Evolutionary conservation across 352 stramenopile genomes (phyloP).

Genomic region (Discostella stelligera): DNA sequence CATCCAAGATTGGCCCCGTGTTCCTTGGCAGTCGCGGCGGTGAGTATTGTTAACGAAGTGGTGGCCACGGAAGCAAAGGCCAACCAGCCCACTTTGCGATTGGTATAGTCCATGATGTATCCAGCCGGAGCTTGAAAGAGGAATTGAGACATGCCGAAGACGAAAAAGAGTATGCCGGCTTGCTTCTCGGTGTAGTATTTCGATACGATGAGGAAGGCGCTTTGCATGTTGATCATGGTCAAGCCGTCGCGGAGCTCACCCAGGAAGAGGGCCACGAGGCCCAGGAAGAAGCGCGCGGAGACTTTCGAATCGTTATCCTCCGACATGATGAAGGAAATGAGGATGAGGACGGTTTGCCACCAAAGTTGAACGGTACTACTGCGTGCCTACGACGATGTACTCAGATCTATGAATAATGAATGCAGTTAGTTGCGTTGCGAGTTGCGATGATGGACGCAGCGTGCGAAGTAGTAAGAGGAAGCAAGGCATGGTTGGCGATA

Average conservation of each 20-base stretch:
- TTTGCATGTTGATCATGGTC: slow-evolving; percentile 83
- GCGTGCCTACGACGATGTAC: background rate
- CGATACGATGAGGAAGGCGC: slow-evolving; percentile 76
- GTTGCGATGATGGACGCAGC: no score
- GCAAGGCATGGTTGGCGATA: no score
- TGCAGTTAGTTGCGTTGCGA: no score
- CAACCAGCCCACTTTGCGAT: slow-evolving; percentile 72
- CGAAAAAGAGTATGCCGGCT: slow-evolving; percentile 80
- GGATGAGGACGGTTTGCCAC: no score
- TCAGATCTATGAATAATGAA: no score
- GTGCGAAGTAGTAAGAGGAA: no score
- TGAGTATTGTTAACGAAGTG: slow-evolving; percentile 65
- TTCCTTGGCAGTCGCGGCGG: slow-evolving; percentile 66
- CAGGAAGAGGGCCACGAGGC: slow-evolving; percentile 75
- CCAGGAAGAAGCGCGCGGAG: slow-evolving; percentile 38
- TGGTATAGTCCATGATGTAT: slow-evolving; percentile 80
- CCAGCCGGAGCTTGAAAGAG: slow-evolving; percentile 77
- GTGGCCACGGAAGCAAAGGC: slow-evolving; percentile 59
- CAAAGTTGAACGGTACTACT: no score
- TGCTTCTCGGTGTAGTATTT: slow-evolving; percentile 79
- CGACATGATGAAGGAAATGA: background rate
- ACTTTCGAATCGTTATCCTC: slow-evolving; percentile 20
- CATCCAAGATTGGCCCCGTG: slow-evolving; percentile 66
- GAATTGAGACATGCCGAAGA: slow-evolving; percentile 82
- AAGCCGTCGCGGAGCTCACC: slow-evolving; percentile 79